Base-by-base conservation (phyloP, 2,329 filamentous ascomycete species). In the Hymenoscyphus infarciens region DNA sequence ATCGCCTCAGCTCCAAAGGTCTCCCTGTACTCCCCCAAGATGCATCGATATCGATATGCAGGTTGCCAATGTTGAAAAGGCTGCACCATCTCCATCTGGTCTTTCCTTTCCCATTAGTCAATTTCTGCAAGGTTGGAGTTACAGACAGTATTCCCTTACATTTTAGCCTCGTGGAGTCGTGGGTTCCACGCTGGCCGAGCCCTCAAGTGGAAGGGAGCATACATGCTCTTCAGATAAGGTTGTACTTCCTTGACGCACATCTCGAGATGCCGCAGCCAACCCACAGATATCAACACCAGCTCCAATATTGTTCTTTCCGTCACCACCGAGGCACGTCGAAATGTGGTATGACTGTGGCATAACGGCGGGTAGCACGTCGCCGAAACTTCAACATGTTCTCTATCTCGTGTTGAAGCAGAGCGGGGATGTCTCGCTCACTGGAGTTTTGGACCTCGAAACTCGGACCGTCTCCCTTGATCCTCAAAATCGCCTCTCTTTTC, bases 101-200 rank as follows among this genome's bases (percentile, higher is more conserved):
- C 45, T 52, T 52, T 25, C 19, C 22, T 52, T 52, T 52, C 45
- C 42, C 45, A 52, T 52, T 25, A 52, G 19, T 52, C 45, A 52
- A 38, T 38, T 13, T 22, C 3, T 52, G 22, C 45, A 52, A 13
- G 45, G 45, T 52, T 52, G 4, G 33, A 38, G 13, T 52, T 22
- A 6, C 45, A 52, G 25, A 6, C 45, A 52, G 25, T 52, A 52
- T 52, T 52, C 19, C 11, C 19, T 52, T 52, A 25, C 19, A 13
- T 52, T 13, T 25, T 52, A 22, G 19, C 22, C 45, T 52, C 45
- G 19, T 52, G 19, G 45, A 52, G 19, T 52, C 45, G 45, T 52
- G 45, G 45, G 25, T 13, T 52, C 45, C 45, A 52, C 45, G 45
- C 45, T 25, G 45, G 3, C 19, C 45, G 45, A 52, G 45, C 11